Evolutionary conservation across 148 eudicot genomes (phyloP), one percentile per base, ranked within the genome.

Genomic region (Amaranthus cruentus): DNA sequence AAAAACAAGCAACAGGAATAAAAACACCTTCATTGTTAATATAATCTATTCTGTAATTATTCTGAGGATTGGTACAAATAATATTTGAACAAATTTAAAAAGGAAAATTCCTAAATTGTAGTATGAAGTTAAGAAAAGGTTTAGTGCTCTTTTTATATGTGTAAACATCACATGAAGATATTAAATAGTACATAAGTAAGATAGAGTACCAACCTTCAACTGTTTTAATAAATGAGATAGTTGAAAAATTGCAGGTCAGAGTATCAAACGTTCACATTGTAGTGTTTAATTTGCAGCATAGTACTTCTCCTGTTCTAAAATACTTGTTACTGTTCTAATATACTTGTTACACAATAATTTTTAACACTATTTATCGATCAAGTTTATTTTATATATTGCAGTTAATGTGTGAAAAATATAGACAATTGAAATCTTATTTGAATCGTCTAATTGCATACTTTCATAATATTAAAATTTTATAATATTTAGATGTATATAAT

Each of bases 181-280:
- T 60, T 18, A 57, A 79, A 79, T 47, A 69, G 55, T 28, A 0
- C 63, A 55, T 7, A 11, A 60, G 81, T 53, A 47, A 63, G 47
- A 18, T 66, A 56, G 3, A 51, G 52, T 11, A 66, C 72, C 75
- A 79, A 79, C 78, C 43, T 43, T 75, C 82, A 79, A 75, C 82
- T 70, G 78, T 57, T 5, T 9, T 55, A 71, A 79, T 75, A 74
- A 12, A 79, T 74, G 63, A 63, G 5, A 15, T 15, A 12, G 13
- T 75, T 28, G 38, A 28, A 28, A 28, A 28, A 28, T 28, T 28
- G 38, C 38, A 6, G 15, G 47, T 65, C 48, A 53, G 9, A 44
- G 38, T 28, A 28, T 28, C 62, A 13, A 13, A 56, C 63, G 55
- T 38, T 14, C 52, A 79, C 42, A 62, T 55, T 70, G 28, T 69